Base-by-base conservation (phyloP, 2,329 filamentous ascomycete genomes). In the Leptographium flavum region DNA sequence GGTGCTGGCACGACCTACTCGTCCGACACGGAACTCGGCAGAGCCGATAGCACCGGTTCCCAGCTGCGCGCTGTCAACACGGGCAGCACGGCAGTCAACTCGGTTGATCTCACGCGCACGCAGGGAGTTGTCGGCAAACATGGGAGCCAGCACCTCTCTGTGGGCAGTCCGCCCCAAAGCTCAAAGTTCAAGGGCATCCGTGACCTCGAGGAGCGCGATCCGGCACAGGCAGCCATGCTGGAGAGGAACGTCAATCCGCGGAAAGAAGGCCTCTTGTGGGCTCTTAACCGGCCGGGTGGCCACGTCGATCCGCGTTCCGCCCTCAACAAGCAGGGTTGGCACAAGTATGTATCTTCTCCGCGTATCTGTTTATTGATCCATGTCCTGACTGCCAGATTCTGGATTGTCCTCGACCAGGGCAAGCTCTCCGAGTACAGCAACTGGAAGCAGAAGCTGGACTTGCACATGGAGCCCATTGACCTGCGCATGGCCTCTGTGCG, bases 371-470 rank as follows among this genome's bases (percentile, higher is more conserved):
- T n/a, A 32, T 32, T 32, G 6, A 19, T 8, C 6, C 13, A 15
- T 15, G 13, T 30, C 14, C 33, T 40, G 25, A 45, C 30, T 15
- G 5, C 11, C 55, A 93, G 87, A 58, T 98, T 96, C 64, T 98
- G 92, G 92, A 93, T 98, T 52, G 92, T 98, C 2, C 71, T 98
- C 38, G 93, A 96, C 59, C 88, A 94, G 62, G 92, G 92, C 22
- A 94, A 92, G 60, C 72, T 98, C 15, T 95, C 90, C 2, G 92
- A 98, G 59, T 98, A 98, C 63, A 94, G 88, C 60, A 96, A 98
- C 61, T 98, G 92, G 92, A 98, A 98, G 64, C 87, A 98, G 60
- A 90, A 79, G 60, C 74, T 98, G 22, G 92, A 98, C 62, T 69
- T 96, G 23, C 93, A 98, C 60, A 96, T 94, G 79, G 92, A 96